A percentile compares a stretch with the other conserved stretches of the same genome.
phyloP scores from a whole-genome alignment of 2,329 filamentous ascomycete species.

The Apiospora phragmitis region DNA sequence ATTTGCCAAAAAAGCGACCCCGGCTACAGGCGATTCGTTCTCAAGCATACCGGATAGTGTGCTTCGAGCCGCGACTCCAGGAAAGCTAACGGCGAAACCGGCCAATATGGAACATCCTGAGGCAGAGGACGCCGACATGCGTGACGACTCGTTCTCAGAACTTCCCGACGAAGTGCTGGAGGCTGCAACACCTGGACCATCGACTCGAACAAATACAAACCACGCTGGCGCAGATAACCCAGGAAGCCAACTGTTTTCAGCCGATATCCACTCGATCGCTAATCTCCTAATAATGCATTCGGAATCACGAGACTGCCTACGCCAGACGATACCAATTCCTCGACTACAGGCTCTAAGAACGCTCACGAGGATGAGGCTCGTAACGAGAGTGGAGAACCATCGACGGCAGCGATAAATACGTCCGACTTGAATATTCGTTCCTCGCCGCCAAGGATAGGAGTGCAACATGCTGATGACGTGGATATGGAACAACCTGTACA shows the following conservation, averaged over 20 bases:
- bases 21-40: slow-evolving; percentile 34
- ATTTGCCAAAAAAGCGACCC: slow-evolving; percentile 30
- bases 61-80: slow-evolving; percentile 32
- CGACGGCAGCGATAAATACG: slow-evolving; percentile 14
- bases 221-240: background rate
- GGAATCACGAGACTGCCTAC: slow-evolving; percentile 48
- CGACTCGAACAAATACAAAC: slow-evolving; percentile 18
- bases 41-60: slow-evolving; percentile 36
- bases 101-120: slow-evolving; percentile 12
- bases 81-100: slow-evolving; percentile 23
- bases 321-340: slow-evolving; percentile 48
- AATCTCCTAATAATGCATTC: slow-evolving; percentile 39
- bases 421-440: slow-evolving; percentile 32
- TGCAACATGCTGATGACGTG: background rate
- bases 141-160: slow-evolving; percentile 60
- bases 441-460: slow-evolving; percentile 31
- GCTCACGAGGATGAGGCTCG: slow-evolving; percentile 22
- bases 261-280: slow-evolving; percentile 23
- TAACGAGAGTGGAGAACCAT: slow-evolving; percentile 14
- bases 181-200: slow-evolving; percentile 46
- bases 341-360: slow-evolving; percentile 35
- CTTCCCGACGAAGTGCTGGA: slow-evolving; percentile 52
- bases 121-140: slow-evolving; percentile 32
- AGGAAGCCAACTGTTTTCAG: background rate
- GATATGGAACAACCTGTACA: background rate